These are phyloP conservation scores for Fusarium buxicola DNA, from an alignment of 2,329 filamentous ascomycete genomes.

Conservation along the genomic window DNA sequence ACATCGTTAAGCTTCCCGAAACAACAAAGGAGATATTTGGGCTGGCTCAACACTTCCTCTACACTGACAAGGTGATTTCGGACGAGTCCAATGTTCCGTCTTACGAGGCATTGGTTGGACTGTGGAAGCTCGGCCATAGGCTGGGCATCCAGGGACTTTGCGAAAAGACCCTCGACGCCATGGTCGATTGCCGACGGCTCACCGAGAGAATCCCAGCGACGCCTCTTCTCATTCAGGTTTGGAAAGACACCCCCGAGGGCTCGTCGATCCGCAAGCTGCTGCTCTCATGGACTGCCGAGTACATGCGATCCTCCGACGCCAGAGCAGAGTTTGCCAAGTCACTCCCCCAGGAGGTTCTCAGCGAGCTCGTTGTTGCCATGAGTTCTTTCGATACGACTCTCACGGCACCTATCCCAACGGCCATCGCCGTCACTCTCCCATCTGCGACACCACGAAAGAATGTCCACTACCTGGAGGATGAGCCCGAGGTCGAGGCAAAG, in stretches of 20 bases:
- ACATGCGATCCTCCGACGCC: slow-evolving; percentile 68
- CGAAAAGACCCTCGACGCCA: slow-evolving; percentile 66
- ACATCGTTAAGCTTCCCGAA: slow-evolving; percentile 63
- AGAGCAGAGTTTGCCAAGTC: slow-evolving; percentile 69
- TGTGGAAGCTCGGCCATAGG: slow-evolving; percentile 67
- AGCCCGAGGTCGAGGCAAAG: slow-evolving; percentile 56
- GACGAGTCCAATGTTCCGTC: slow-evolving; percentile 57
- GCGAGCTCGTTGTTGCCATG: slow-evolving; percentile 72
- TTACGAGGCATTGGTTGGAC: slow-evolving; percentile 65
- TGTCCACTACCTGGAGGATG: slow-evolving; percentile 62
- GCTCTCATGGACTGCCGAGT: slow-evolving; percentile 71
- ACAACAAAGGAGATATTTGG: slow-evolving; percentile 63
- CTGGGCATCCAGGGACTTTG: slow-evolving; percentile 67
- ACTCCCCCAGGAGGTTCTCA: slow-evolving; percentile 71
- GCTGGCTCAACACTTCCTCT: slow-evolving; percentile 66
- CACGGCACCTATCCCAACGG: slow-evolving; percentile 42
- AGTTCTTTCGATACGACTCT: slow-evolving; percentile 62
- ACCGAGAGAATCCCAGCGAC: slow-evolving; percentile 69
- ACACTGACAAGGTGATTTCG: slow-evolving; percentile 61
- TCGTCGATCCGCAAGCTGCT: slow-evolving; percentile 69
- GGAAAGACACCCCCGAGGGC: slow-evolving; percentile 71
- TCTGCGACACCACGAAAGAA: slow-evolving; percentile 55
- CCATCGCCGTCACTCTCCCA: slow-evolving; percentile 31
- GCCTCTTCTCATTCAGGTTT: slow-evolving; percentile 69
- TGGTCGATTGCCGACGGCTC: slow-evolving; percentile 65